Evolutionary conservation across 2,329 filamentous ascomycete genomes (phyloP), one percentile per base, ranked within the genome.

Genomic region (Ceratocystis smalleyi): DNA sequence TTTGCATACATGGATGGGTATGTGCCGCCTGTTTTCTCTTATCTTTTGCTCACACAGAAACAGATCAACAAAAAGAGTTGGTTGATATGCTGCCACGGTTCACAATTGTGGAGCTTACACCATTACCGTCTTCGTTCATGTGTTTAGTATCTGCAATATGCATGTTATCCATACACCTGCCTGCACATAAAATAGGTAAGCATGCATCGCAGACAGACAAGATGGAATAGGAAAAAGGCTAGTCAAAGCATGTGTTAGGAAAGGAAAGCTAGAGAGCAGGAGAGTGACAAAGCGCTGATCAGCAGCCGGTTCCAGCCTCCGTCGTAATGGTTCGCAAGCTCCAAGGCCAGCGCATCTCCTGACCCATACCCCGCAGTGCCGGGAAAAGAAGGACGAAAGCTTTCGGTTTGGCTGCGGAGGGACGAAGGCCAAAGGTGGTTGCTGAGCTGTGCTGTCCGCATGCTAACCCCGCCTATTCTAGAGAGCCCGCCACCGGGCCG

Each of bases 81-180:
- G 63, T 24, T 27, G 6, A 49, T 8, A 60, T 30, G 12, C 43
- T 64, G 63, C 63, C 63, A 64, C 63, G 63, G 54, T 15, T 47
- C 35, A 30, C 24, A 32, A 22, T 4, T 57, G 63, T 64, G 54
- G 55, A 54, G 43, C 43, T 43, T 27, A 30, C 24, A 1, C 35
- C 35, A 40, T 40, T 40, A 40, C 12, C 12, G 35, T 40, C 35
- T 40, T 24, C 43, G 12, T 64, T 30, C 63, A 43, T 24, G 47
- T 49, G 19, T 49, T 8, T 49, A 22, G 45, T n/a, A n/a, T n/a
- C 45, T n/a, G 17, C 45, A 22, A 19, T 22, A n/a, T 47, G 17
- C 45, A 47, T 47, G 15, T 17, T 47, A 47, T n/a, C 45, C 45
- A 47, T 47, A 47, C 19, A 49, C 47, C 47, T 49, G n/a, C 7